Evolutionary conservation across 345 rosid species (phyloP).

Genomic region (Linum lewisii): DNA sequence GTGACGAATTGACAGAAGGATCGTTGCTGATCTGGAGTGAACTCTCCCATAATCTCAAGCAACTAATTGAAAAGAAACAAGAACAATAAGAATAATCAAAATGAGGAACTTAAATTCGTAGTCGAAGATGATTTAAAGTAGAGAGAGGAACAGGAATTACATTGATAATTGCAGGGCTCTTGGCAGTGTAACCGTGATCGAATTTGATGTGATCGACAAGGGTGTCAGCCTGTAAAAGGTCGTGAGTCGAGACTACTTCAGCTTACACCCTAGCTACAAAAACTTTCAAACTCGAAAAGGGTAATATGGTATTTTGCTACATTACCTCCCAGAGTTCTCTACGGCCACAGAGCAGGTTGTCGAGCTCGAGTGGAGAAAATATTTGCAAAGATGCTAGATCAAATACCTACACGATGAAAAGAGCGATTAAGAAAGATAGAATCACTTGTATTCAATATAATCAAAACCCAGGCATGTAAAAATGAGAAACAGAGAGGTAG

Average conservation of each 20-base stretch:
- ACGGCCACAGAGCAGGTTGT: constrained; percentile 91
- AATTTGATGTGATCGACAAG: constrained; percentile 92
- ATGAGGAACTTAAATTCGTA: too few species aligned
- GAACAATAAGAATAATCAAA: not conserved
- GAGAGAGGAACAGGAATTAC: constrained; percentile 31
- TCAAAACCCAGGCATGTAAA: too few species aligned
- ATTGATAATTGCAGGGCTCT: constrained; percentile 79
- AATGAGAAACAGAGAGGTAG: too few species aligned
- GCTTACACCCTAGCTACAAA: too few species aligned
- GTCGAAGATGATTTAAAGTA: not conserved
- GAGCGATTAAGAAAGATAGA: not conserved
- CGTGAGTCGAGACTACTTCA: not conserved
- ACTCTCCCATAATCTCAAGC: constrained; percentile 95
- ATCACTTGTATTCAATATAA: too few species aligned
- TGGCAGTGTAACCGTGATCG: constrained; percentile 96
- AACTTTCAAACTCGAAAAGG: not conserved
- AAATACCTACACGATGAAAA: constrained; percentile 74
- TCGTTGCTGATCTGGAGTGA: constrained; percentile 91
- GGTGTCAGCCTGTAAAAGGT: constrained; percentile 56
- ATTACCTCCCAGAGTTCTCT: constrained; percentile 97
- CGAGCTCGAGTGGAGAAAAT: constrained; percentile 81
- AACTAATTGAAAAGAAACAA: constrained; percentile 36
- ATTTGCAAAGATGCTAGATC: constrained; percentile 86
- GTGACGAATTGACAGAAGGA: constrained; percentile 98
- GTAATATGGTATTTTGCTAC: not conserved